Percentiles rank a stretch among this genome's conserved stretches.
Evolutionary conservation across 2,329 filamentous ascomycete genomes (phyloP).

Genomic region (Talaromyces verruculosus): DNA sequence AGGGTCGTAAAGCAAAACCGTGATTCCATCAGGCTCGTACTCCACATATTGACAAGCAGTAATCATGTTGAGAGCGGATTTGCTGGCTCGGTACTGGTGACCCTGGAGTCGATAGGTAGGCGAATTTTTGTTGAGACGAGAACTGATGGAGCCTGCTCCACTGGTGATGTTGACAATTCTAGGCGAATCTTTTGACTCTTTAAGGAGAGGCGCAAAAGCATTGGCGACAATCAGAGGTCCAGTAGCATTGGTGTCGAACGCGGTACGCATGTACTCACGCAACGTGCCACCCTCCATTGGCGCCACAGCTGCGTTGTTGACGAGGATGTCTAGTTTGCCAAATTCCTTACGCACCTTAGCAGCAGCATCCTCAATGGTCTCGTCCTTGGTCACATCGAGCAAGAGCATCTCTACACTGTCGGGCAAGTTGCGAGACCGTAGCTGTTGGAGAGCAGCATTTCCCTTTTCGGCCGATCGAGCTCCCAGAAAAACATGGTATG

Average conservation of each 20-base stretch:
- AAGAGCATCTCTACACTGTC: conserved; percentile 28
- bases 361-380: conserved; percentile 30
- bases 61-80: conserved; percentile 46
- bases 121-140: conserved; percentile 28
- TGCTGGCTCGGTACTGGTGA: conserved; percentile 42
- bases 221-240: conserved; percentile 36
- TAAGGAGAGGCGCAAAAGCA: conserved; percentile 36
- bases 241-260: conserved; percentile 40
- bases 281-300: conserved; percentile 16
- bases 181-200: conserved; percentile 11
- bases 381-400: conserved; percentile 36
- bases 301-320: conserved; percentile 30
- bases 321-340: conserved; percentile 29
- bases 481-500: conserved; percentile 41
- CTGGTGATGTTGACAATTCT: conserved; percentile 38
- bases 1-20: conserved; percentile 22
- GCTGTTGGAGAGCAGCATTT: conserved; percentile 32
- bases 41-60: conserved; percentile 20
- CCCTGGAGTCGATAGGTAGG: conserved; percentile 34
- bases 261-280: conserved; percentile 17
- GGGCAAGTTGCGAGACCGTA: conserved; percentile 28
- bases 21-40: conserved; percentile 20
- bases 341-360: conserved; percentile 18
- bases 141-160: conserved; percentile 32
- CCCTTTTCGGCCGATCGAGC: conserved; percentile 36